phyloP scores from a whole-genome alignment of 129 eudicot genomes.

The Tanacetum coccineum region DNA sequence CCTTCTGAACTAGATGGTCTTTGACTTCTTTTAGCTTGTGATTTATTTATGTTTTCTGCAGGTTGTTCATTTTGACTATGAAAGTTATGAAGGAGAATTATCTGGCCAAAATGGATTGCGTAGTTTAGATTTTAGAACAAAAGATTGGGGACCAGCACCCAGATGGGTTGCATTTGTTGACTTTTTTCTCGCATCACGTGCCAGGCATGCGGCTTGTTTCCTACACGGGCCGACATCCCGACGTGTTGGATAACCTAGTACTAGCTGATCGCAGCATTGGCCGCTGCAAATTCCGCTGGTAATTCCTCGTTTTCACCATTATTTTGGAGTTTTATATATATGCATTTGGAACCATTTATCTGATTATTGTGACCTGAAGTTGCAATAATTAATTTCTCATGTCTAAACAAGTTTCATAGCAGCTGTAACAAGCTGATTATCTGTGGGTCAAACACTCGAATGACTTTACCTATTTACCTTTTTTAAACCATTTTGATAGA shows the following conservation, averaged over 20 bases:
- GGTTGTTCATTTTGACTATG: conserved; percentile 81
- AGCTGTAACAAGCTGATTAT: background rate
- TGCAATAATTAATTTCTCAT: too few species aligned
- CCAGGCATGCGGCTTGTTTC: conserved; percentile 63
- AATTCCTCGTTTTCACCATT: conserved; percentile 12
- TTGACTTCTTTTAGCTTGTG: background rate
- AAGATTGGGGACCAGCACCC: conserved; percentile 98
- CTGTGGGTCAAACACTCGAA: background rate
- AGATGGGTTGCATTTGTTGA: conserved; percentile 99
- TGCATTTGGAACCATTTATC: too few species aligned
- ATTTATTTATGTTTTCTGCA: conserved; percentile 25
- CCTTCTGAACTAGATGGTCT: too few species aligned
- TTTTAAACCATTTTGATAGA: background rate
- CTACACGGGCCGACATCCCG: conserved; percentile 61
- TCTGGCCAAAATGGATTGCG: conserved; percentile 31
- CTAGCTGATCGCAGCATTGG: conserved; percentile 83
- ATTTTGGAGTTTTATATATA: background rate
- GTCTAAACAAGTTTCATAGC: background rate
- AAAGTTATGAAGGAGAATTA: conserved; percentile 56
- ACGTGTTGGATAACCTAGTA: conserved; percentile 90
- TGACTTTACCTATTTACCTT: background rate
- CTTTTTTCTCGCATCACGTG: conserved; percentile 87
- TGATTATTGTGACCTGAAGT: too few species aligned
- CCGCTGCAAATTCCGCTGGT: conserved; percentile 76
- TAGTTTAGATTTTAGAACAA: conserved; percentile 46